phyloP scores from a whole-genome alignment of 179 eudicot genomes.

The Silene vulgaris region DNA sequence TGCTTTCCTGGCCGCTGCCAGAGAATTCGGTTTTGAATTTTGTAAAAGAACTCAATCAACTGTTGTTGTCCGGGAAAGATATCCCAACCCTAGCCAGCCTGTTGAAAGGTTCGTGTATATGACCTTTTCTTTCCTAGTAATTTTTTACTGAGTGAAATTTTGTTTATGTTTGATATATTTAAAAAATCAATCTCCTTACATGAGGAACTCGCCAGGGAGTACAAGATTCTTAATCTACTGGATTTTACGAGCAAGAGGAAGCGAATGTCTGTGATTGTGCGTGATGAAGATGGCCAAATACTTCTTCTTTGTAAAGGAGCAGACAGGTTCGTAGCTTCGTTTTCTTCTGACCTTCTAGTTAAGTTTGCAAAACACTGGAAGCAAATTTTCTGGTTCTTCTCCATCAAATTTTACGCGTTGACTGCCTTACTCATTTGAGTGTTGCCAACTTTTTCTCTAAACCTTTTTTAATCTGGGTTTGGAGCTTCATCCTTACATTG shows the following conservation, averaged over 20 bases:
- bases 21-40: constrained; percentile 94
- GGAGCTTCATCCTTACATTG: background rate
- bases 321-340: constrained; percentile 50
- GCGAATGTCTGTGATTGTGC: constrained; percentile 82
- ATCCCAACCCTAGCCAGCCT: constrained; percentile 49
- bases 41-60: constrained; percentile 77
- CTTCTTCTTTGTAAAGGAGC: constrained; percentile 94
- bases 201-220: constrained; percentile 49
- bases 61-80: constrained; percentile 67
- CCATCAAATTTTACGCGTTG: background rate
- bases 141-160: background rate
- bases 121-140: background rate
- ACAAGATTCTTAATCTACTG: constrained; percentile 74
- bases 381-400: background rate
- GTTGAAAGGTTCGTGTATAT: constrained; percentile 57
- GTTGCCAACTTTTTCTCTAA: background rate
- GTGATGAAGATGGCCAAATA: constrained; percentile 78
- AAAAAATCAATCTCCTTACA: background rate
- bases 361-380: too few species aligned
- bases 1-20: constrained; percentile 90
- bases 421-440: constrained; percentile 2
- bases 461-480: background rate
- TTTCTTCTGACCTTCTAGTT: constrained; percentile 11
- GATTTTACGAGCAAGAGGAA: constrained; percentile 94
- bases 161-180: background rate